phyloP scores from a whole-genome alignment of 2,329 filamentous ascomycete genomes.

The Massarina eburnea region DNA sequence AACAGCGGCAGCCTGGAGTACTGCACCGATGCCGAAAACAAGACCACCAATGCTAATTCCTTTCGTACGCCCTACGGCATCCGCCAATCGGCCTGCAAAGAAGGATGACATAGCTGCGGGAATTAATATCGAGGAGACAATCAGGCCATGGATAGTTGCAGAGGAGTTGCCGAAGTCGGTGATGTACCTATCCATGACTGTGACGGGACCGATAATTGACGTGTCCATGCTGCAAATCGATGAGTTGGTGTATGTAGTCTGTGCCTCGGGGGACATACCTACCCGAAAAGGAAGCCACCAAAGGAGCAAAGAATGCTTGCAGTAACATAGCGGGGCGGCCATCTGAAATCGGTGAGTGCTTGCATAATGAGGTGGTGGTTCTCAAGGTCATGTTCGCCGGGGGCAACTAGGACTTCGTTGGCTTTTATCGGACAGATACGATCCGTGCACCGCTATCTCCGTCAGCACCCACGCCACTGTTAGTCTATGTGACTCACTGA shows the following conservation, averaged over 20 bases:
- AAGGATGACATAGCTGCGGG: constrained; percentile 57
- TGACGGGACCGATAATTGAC: constrained; percentile 62
- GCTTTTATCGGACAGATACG: too few species aligned
- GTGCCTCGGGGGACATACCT: background rate
- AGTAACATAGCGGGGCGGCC: constrained; percentile 17
- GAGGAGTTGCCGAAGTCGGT: constrained; percentile 54
- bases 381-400: too few species aligned
- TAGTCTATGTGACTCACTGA: too few species aligned
- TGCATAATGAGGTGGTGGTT: background rate
- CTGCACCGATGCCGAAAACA: constrained; percentile 57
- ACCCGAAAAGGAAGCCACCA: constrained; percentile 27
- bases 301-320: constrained; percentile 20
- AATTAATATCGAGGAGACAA: constrained; percentile 62
- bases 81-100: constrained; percentile 60
- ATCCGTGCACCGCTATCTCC: too few species aligned
- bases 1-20: constrained; percentile 54
- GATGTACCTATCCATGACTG: constrained; percentile 58
- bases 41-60: constrained; percentile 54
- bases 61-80: constrained; percentile 54
- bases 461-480: too few species aligned
- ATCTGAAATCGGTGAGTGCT: background rate
- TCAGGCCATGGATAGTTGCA: constrained; percentile 57
- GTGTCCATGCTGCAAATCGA: constrained; percentile 45
- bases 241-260: too few species aligned
- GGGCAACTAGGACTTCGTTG: too few species aligned